These are phyloP conservation scores for Stemphylium lycopersici DNA, from an alignment of 2,329 filamentous ascomycete genomes.

Conservation along the genomic window DNA sequence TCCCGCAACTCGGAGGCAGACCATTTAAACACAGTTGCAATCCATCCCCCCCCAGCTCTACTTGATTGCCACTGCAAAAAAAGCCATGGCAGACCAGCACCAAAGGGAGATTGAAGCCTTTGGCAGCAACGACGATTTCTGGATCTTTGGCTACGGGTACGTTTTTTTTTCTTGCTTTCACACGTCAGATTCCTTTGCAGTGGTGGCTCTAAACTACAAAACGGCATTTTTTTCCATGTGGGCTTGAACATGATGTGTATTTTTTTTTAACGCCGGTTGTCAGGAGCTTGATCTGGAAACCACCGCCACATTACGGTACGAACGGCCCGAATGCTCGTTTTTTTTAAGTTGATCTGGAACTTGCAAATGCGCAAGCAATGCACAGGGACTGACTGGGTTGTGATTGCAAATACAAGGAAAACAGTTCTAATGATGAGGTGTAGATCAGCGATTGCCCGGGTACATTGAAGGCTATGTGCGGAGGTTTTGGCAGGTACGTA, in stretches of 20 bases:
- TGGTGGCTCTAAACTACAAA: too few species aligned
- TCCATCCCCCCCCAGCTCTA: too few species aligned
- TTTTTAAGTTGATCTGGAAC: background rate
- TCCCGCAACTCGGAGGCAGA: too few species aligned
- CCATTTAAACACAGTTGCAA: background rate
- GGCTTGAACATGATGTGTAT: too few species aligned
- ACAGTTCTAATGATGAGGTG: too few species aligned
- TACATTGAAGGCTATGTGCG: constrained; percentile 94
- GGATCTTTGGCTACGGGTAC: constrained; percentile 97
- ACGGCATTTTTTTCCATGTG: too few species aligned
- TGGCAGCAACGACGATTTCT: constrained; percentile 70
- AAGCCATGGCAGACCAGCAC: constrained; percentile 32
- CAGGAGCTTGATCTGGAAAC: constrained; percentile 97
- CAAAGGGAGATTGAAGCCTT: constrained; percentile 41
- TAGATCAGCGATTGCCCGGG: constrained; percentile 83
- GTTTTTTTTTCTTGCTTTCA: too few species aligned
- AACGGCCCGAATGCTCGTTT: background rate
- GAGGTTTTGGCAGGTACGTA: constrained; percentile 98
- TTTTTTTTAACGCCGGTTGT: background rate
- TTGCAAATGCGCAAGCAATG: background rate
- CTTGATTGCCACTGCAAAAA: background rate
- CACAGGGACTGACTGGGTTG: too few species aligned
- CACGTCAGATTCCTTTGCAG: too few species aligned
- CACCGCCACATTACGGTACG: constrained; percentile 90
- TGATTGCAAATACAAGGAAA: background rate